Base-by-base conservation (phyloP, 805 yeast species). In the Kuraishia molischiana region DNA sequence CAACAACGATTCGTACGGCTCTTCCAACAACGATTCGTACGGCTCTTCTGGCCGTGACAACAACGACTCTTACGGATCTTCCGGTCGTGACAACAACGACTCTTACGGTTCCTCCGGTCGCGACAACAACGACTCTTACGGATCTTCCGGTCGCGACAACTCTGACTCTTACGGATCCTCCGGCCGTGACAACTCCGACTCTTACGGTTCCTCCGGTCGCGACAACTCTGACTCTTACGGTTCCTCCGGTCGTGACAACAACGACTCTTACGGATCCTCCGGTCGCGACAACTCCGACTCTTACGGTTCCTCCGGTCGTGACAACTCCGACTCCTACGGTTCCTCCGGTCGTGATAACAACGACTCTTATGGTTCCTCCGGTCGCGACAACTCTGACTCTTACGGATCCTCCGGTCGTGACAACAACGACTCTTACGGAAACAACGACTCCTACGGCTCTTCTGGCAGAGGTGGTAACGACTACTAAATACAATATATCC, bases 361-460 rank as follows among this genome's bases (percentile, higher is more conserved):
- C 14, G 29, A 32, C 34, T 36, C 31, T n/a, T 24, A 28, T 20
- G 39, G 39, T n/a, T 36, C 39, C 34, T 5, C 17, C 17, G 31
- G 31, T 28, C 13, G 14, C 31, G 8, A 40, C 38, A 43, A 47
- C 29, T 43, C 54, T 4, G 46, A 54, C 38, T 35, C 45, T 29
- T 37, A 31, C 34, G 34, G 34, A 8, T 22, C 26, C 8, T 22
- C 26, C 40, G 56, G 57, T 46, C 46, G 51, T 35, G 49, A 50
- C 40, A 53, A 58, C 42, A 41, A 50, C 46, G 54, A 61, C 48
- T 53, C 59, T 24, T 55, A 50, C 44, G 67, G 61, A 35, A 50
- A 48, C 40, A 44, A 53, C 34, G 38, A 22, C 31, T 28, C 31
- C 17, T 28, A 43, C 43, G 41, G 50, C 32, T 29, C 36, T 8